phyloP scores from a whole-genome alignment of 352 stramenopile genomes.

The Aphanomyces invadans region DNA sequence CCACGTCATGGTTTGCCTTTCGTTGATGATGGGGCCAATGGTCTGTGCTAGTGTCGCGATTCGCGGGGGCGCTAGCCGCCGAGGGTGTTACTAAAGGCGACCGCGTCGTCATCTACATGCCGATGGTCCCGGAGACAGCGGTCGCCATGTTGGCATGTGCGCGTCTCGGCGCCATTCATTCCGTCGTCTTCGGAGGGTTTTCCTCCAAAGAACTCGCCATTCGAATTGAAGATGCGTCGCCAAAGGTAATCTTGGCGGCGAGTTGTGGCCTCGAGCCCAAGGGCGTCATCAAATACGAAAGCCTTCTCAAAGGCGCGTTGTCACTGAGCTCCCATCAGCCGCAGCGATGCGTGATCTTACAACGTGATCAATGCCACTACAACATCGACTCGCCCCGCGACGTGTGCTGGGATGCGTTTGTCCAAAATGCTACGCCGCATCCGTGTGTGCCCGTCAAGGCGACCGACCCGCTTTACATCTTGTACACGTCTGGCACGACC shows the following conservation, averaged over 20 bases:
- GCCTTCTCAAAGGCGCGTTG: constrained; percentile 62
- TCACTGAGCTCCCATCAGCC: constrained; percentile 49
- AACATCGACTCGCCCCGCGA: constrained; percentile 37
- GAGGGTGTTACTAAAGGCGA: constrained; percentile 85
- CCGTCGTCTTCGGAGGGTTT: constrained; percentile 88
- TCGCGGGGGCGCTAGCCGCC: constrained; percentile 52
- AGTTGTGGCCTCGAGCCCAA: constrained; percentile 65
- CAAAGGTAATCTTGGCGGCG: constrained; percentile 69
- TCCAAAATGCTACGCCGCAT: constrained; percentile 32
- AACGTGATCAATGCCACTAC: constrained; percentile 48
- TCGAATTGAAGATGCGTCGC: constrained; percentile 70
- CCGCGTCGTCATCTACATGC: constrained; percentile 98
- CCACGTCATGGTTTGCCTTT: too few relatives aligned
- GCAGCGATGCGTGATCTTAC: constrained; percentile 60
- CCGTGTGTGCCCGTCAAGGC: constrained; percentile 43
- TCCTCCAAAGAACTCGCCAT: constrained; percentile 70
- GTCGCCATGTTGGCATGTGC: constrained; percentile 98
- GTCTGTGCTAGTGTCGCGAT: constrained; percentile 47
- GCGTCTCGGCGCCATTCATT: constrained; percentile 95
- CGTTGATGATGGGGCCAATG: too few relatives aligned
- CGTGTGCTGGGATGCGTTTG: constrained; percentile 49
- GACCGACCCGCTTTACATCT: constrained; percentile 64
- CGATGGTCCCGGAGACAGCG: constrained; percentile 97
- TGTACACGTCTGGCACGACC: constrained; percentile 76
- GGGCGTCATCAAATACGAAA: constrained; percentile 69